Evolutionary conservation across 768 basidiomycete genomes (phyloP).

Genomic region (Lactarius hatsudake): DNA sequence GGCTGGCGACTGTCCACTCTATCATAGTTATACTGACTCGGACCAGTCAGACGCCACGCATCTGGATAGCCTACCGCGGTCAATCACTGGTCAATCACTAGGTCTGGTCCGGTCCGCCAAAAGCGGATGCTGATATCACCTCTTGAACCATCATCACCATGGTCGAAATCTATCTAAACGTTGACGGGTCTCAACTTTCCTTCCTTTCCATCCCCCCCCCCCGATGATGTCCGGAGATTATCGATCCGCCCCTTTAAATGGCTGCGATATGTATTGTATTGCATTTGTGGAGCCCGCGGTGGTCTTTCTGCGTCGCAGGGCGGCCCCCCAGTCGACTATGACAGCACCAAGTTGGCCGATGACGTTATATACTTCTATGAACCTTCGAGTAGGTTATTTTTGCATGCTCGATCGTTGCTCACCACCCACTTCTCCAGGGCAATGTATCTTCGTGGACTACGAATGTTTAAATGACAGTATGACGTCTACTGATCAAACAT

Average conservation of each 20-base stretch:
- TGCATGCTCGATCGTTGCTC: background rate
- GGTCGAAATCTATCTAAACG: no score
- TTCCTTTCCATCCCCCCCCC: background rate
- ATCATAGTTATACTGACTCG: no score
- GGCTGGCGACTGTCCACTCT: no score
- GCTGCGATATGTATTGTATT: slow-evolving; percentile 1
- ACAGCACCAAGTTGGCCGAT: background rate
- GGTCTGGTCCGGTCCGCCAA: no score
- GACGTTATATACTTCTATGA: background rate
- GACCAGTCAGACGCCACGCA: no score
- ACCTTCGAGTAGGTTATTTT: background rate
- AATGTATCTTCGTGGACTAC: background rate
- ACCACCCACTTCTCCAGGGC: background rate
- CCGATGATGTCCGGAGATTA: background rate
- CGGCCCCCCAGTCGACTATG: background rate
- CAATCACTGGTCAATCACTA: no score
- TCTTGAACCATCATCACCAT: no score
- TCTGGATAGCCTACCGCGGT: no score
- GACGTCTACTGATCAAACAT: background rate
- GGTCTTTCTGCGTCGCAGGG: background rate
- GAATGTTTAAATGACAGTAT: background rate
- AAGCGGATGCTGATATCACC: no score
- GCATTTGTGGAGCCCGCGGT: slow-evolving; percentile 6
- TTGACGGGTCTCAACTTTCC: no score
- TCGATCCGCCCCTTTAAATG: background rate